Base-by-base conservation (phyloP, 805 yeast species). In the Teunomyces gatunensis region DNA sequence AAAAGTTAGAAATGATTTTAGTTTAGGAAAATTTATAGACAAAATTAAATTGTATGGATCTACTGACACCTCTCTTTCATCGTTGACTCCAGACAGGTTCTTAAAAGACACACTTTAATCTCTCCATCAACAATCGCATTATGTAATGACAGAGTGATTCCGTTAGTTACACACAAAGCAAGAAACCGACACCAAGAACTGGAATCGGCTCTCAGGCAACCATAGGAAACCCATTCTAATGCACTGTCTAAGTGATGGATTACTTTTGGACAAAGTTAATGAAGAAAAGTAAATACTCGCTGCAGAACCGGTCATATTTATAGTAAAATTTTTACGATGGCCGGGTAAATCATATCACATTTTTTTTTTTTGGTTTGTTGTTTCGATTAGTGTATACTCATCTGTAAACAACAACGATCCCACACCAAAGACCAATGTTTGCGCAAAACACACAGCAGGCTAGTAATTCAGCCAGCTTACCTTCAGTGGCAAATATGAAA, bases 231-330 rank as follows among this genome's bases (percentile, higher is more conserved):
- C 61, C 66, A 66, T 65, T 63, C 48, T 56, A 63, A 60, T 69
- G 85, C 80, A 81, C 87, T 81, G 87, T 81, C 87, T 81, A 67
- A 61, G 83, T 74, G 82, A 78, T 73, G 85, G 85, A 78, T 70
- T 63, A 74, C 73, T 77, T 79, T 80, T 78, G 84, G 84, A 81
- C 84, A 81, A 80, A 80, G 84, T 79, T 64, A 65, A 63, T 52
- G 54, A 61, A 54, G 55, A 58, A 59, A 55, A 53, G 42, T 27
- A 35, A 37, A 45, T 12, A 25, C n/a, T 32, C 41, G 30, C n/a
- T 37, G 41, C 15, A 21, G 12, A 20, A 30, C 27, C 10, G 17
- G 12, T 25, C 27, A 12, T 6, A 27, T 36, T 36, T 40, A 40
- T 40, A 40, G 33, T 29, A 42, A 21, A 23, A 39, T 12, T 12